Evolutionary conservation across 495 filamentous ascomycete species (phyloP).

Genomic region (Massariosphaeria phaeospora): DNA sequence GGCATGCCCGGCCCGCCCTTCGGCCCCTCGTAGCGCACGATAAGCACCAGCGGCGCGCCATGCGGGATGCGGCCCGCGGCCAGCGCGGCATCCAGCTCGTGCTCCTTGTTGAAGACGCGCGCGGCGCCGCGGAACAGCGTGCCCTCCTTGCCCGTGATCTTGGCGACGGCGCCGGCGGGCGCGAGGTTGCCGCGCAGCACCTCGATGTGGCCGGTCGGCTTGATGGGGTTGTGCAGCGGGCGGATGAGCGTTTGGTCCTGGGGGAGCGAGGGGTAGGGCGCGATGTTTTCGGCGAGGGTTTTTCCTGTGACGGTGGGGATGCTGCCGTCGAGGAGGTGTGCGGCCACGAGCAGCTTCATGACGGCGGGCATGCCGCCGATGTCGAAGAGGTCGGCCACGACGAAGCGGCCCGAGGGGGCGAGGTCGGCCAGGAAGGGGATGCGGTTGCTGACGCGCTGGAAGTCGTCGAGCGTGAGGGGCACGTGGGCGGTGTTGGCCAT

Average conservation of each 20-base stretch:
- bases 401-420: slow-evolving; percentile 78
- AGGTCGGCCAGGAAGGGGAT: slow-evolving; percentile 93
- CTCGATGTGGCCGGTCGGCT: slow-evolving; percentile 80
- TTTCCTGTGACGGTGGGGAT: slow-evolving; percentile 90
- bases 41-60: slow-evolving; percentile 79
- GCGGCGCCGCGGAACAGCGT: slow-evolving; percentile 74
- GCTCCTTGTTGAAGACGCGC: slow-evolving; percentile 87
- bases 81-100: slow-evolving; percentile 69
- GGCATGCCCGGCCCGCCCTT: slow-evolving; percentile 97
- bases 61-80: slow-evolving; percentile 65
- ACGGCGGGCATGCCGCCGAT: slow-evolving; percentile 88
- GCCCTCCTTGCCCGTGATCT: slow-evolving; percentile 97
- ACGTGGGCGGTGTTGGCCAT: slow-evolving; percentile 90
- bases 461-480: slow-evolving; percentile 75
- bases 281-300: slow-evolving; percentile 84
- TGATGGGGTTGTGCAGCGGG: slow-evolving; percentile 77
- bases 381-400: slow-evolving; percentile 93
- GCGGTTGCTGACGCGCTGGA: slow-evolving; percentile 81
- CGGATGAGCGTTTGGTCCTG: slow-evolving; percentile 83
- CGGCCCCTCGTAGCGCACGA: slow-evolving; percentile 93
- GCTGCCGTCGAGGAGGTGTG: slow-evolving; percentile 72
- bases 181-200: slow-evolving; percentile 87
- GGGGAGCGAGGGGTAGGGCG: slow-evolving; percentile 70
- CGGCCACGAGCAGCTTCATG: slow-evolving; percentile 83
- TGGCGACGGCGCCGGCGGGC: slow-evolving; percentile 88